phyloP scores from a whole-genome alignment of 371 early-diverging fungal species.

The Parasitella parasitica region DNA sequence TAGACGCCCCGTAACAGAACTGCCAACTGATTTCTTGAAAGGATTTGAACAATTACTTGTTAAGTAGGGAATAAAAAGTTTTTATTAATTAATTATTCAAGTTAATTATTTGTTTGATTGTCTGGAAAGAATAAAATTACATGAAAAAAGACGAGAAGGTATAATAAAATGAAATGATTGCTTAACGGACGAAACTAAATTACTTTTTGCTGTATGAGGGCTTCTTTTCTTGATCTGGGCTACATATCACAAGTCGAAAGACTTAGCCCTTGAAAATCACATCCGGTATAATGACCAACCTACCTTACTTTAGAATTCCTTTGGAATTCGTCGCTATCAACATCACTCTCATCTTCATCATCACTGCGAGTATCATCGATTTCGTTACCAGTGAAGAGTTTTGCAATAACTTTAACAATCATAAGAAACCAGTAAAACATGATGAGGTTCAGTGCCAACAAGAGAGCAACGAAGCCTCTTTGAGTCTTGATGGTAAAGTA shows the following conservation, averaged over 20 bases:
- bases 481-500: conserved; percentile 47
- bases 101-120: background rate
- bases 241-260: background rate
- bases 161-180: background rate
- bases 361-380: conserved; percentile 69
- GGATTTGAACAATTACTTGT: conserved; percentile 15
- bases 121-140: background rate
- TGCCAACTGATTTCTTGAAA: conserved; percentile 26
- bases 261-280: too few relatives aligned
- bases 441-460: conserved; percentile 58
- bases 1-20: conserved; percentile 31
- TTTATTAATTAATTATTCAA: too few relatives aligned
- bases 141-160: background rate
- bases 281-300: background rate
- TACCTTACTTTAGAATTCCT: conserved; percentile 5
- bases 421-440: conserved; percentile 72
- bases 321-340: background rate
- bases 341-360: conserved; percentile 35
- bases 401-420: conserved; percentile 60
- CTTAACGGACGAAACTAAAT: background rate
- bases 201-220: background rate
- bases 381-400: conserved; percentile 54
- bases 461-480: conserved; percentile 47
- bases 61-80: background rate
- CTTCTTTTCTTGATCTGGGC: conserved; percentile 3